Percentiles rank a stretch among this genome's conserved stretches.
Conservation (phyloP, 805 yeast species). For the Schwanniomyces yamadae region DNA sequence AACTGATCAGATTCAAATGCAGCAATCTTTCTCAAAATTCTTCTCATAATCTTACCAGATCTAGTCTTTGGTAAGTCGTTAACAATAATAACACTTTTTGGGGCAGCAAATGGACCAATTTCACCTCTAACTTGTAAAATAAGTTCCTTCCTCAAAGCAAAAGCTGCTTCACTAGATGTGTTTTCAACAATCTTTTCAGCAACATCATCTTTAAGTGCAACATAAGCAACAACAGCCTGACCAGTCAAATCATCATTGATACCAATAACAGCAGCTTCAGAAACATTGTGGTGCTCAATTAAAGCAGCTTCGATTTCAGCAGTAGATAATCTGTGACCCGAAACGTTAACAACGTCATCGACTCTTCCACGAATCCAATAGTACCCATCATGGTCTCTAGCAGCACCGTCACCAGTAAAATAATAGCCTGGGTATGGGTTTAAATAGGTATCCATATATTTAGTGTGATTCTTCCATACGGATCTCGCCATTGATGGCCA, state of each 20-base stretch:
- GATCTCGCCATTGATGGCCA: constrained; percentile 90
- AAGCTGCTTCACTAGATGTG: constrained; percentile 44
- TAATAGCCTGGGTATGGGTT: constrained; percentile 79
- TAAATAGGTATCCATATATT: constrained; percentile 78
- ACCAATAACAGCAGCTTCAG: constrained; percentile 84
- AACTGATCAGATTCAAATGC: constrained; percentile 77
- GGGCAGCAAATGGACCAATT: constrained; percentile 87
- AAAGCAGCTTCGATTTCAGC: constrained; percentile 86
- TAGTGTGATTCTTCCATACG: constrained; percentile 72
- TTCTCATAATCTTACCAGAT: constrained; percentile 85
- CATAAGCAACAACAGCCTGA: constrained; percentile 82
- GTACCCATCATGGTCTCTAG: constrained; percentile 79
- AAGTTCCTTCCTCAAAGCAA: constrained; percentile 59
- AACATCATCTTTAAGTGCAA: constrained; percentile 59
- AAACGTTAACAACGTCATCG: constrained; percentile 84
- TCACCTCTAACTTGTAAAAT: constrained; percentile 71
- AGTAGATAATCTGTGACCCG: constrained; percentile 85
- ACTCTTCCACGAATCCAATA: constrained; percentile 86
- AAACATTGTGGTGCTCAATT: constrained; percentile 66
- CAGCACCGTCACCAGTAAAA: constrained; percentile 90
- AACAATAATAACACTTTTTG: constrained; percentile 69
- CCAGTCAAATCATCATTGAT: constrained; percentile 82
- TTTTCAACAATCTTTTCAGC: constrained; percentile 25
- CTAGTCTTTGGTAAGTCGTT: constrained; percentile 83
- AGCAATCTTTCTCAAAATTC: constrained; percentile 74